A percentile compares a stretch with the other conserved stretches of the same genome.
These are phyloP conservation scores for Haplographium delicatum DNA, from an alignment of 495 filamentous ascomycete genomes.

Conservation along the genomic window DNA sequence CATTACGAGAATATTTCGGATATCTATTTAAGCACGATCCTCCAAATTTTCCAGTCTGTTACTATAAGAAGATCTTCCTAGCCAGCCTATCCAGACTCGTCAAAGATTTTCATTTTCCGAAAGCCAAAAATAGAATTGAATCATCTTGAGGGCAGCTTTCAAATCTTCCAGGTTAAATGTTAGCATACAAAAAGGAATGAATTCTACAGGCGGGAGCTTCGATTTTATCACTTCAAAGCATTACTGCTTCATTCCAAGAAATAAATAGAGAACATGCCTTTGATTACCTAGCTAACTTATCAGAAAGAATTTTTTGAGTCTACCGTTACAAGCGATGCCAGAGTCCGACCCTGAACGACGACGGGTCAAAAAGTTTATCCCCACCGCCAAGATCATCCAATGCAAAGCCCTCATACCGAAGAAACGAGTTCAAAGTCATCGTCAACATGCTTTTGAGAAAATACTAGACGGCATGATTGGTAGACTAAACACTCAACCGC, in stretches of 20 bases:
- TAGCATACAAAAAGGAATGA: no score
- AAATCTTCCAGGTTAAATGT: no score
- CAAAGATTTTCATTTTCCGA: no score
- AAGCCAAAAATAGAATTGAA: no score
- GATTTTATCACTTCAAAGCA: no score
- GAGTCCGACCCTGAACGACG: constrained; percentile 13
- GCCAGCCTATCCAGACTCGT: no score
- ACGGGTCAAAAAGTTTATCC: constrained; percentile 7
- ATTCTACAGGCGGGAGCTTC: no score
- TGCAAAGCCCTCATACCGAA: constrained; percentile 7
- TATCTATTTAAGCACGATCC: no score
- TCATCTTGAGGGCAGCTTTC: no score
- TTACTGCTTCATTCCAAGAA: not conserved
- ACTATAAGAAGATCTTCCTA: no score
- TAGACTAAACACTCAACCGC: constrained; percentile 11
- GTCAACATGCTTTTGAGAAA: constrained; percentile 11
- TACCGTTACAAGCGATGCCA: constrained; percentile 21
- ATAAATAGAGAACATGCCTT: constrained; percentile 2
- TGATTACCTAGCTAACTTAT: constrained; percentile 14
- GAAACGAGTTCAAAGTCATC: constrained; percentile 8
- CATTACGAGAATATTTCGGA: no score
- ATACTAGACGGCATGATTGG: constrained; percentile 7
- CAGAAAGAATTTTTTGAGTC: constrained; percentile 19
- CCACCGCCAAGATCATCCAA: constrained; percentile 3
- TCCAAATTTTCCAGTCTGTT: no score